Evolutionary conservation across 768 basidiomycete genomes (phyloP).

Genomic region (Tulasnella calospora): DNA sequence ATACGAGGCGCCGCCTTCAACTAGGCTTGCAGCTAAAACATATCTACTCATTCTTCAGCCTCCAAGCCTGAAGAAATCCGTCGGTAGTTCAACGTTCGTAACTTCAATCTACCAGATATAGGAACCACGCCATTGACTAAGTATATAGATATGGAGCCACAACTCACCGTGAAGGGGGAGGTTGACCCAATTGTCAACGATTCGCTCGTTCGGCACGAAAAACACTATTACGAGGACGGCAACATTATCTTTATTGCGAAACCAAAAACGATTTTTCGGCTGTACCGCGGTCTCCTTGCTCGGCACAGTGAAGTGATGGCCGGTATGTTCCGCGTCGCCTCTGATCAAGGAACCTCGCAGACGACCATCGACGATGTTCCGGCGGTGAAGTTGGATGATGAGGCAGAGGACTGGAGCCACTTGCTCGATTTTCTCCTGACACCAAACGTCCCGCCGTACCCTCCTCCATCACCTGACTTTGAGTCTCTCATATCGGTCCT

Average conservation of each 20-base stretch:
- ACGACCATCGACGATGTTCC: conserved; percentile 1
- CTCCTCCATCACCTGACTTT: conserved; percentile 1
- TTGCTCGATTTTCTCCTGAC: conserved; percentile 22
- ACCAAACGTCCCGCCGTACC: conserved; percentile 15
- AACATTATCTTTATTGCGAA: conserved; percentile 19
- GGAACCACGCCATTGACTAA: background rate
- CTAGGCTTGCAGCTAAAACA: no score
- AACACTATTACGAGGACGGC: conserved; percentile 23
- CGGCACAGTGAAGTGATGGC: conserved; percentile 19
- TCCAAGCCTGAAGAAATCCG: background rate
- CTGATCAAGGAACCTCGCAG: background rate
- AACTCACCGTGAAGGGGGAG: background rate
- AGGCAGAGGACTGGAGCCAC: conserved; percentile 1
- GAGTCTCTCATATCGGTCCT: conserved; percentile 14
- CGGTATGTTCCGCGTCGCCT: background rate
- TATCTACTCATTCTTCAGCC: no score
- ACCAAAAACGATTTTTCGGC: conserved; percentile 3
- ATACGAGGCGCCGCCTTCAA: no score
- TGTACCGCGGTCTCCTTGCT: conserved; percentile 21
- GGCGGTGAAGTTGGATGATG: conserved; percentile 10
- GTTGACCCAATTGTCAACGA: background rate
- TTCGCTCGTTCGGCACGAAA: conserved; percentile 1
- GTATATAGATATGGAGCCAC: background rate
- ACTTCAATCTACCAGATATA: no score
- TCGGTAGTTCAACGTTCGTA: background rate